A percentile compares a stretch with the other conserved stretches of the same genome.
phyloP scores from a whole-genome alignment of 2,329 filamentous ascomycete species.

The Ploettnerulaceae sp. region DNA sequence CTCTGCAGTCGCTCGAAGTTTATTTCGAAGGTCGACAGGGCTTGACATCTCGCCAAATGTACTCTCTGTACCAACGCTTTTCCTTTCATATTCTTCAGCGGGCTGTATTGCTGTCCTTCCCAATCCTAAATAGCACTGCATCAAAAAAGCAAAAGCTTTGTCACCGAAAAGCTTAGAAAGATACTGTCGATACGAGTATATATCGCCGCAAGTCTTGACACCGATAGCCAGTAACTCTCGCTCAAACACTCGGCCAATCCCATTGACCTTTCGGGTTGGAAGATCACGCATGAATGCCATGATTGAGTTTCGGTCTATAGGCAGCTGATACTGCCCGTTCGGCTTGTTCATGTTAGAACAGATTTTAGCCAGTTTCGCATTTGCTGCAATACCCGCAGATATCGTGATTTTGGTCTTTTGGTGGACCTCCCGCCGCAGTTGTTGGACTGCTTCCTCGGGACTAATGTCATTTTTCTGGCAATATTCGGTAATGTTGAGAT shows the following conservation, averaged over 20 bases:
- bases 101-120: conserved; percentile 82
- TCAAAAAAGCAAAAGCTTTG: conserved; percentile 82
- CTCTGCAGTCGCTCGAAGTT: conserved; percentile 74
- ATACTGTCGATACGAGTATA: conserved; percentile 70
- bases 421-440: conserved; percentile 72
- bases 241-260: conserved; percentile 90
- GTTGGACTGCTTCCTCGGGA: conserved; percentile 68
- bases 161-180: conserved; percentile 79
- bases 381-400: conserved; percentile 90
- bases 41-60: conserved; percentile 81
- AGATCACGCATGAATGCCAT: conserved; percentile 82
- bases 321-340: conserved; percentile 80
- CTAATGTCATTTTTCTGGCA: conserved; percentile 63
- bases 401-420: conserved; percentile 78
- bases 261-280: conserved; percentile 87
- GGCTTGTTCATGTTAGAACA: conserved; percentile 95
- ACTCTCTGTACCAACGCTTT: conserved; percentile 89
- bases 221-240: conserved; percentile 84
- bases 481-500: conserved; percentile 89
- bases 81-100: conserved; percentile 83
- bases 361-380: conserved; percentile 91
- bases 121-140: conserved; percentile 78
- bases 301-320: conserved; percentile 67
- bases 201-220: conserved; percentile 82
- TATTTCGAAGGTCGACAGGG: conserved; percentile 63